These are phyloP conservation scores for Globisporangium mamillatum DNA, from an alignment of 352 stramenopile genomes.

Conservation along the genomic window DNA sequence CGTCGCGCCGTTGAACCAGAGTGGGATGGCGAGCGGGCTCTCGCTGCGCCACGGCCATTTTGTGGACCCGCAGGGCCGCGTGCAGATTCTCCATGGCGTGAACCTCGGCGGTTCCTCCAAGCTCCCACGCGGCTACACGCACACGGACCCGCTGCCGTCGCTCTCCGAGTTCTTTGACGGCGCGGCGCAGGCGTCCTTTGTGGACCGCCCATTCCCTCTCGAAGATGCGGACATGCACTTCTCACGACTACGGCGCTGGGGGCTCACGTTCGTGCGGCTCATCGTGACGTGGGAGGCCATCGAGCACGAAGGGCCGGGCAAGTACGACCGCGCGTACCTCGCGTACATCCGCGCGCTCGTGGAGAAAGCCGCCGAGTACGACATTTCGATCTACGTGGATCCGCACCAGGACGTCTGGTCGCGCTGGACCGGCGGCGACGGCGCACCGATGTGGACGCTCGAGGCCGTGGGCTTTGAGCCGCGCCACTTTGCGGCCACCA, in stretches of 20 bases:
- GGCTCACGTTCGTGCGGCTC: conserved; percentile 80
- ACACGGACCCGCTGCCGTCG: conserved; percentile 35
- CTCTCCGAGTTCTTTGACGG: conserved; percentile 51
- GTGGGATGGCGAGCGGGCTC: conserved; percentile 24
- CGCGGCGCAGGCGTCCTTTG: conserved; percentile 54
- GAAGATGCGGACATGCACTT: conserved; percentile 80
- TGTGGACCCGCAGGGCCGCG: conserved; percentile 71
- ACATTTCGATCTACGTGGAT: conserved; percentile 88
- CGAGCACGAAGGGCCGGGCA: conserved; percentile 76
- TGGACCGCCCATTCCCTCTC: conserved; percentile 84
- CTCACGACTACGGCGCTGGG: conserved; percentile 71
- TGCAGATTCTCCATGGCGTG: conserved; percentile 77
- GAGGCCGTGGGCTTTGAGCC: conserved; percentile 75
- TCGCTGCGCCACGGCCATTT: conserved; percentile 71
- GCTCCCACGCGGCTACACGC: conserved; percentile 58
- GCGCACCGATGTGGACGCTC: conserved; percentile 88
- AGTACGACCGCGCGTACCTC: conserved; percentile 87
- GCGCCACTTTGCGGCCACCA: conserved; percentile 65
- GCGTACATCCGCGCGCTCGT: conserved; percentile 69
- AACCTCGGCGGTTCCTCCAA: conserved; percentile 90
- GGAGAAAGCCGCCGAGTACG: conserved; percentile 51
- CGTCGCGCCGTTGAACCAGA: conserved; percentile 9
- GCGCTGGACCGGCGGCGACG: conserved; percentile 87
- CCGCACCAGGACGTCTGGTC: conserved; percentile 92
- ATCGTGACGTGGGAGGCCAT: conserved; percentile 91